These are phyloP conservation scores for Cenchrus americanus DNA, from an alignment of 176 grass and related monocot genomes.

Conservation along the genomic window DNA sequence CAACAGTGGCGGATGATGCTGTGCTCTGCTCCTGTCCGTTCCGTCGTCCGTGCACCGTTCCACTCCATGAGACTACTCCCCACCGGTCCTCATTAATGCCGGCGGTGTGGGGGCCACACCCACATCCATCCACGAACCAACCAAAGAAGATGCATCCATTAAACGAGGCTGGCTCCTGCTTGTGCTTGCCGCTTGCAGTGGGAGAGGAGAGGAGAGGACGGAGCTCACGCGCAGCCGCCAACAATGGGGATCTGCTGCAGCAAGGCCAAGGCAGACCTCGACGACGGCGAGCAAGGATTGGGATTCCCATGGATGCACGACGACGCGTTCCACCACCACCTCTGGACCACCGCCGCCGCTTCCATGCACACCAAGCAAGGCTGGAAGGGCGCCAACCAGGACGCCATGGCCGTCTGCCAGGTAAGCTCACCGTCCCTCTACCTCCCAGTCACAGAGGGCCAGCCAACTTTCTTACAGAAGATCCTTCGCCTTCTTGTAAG, in stretches of 20 bases:
- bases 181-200: not conserved
- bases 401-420: conserved; percentile 85
- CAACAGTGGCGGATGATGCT: no score
- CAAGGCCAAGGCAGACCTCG: conserved; percentile 54
- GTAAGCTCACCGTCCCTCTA: conserved; percentile 13
- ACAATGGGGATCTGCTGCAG: conserved; percentile 86
- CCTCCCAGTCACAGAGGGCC: no score
- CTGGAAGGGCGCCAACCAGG: conserved; percentile 93
- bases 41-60: no score
- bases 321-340: conserved; percentile 50
- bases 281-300: conserved; percentile 35
- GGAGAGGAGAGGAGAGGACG: no score
- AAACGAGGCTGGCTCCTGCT: conserved; percentile 6
- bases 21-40: no score
- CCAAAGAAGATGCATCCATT: not conserved
- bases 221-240: not conserved
- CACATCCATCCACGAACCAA: not conserved
- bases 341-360: conserved; percentile 47
- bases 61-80: not conserved
- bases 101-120: not conserved
- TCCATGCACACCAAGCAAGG: conserved; percentile 90
- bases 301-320: conserved; percentile 51
- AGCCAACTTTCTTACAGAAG: not conserved
- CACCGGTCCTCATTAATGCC: not conserved
- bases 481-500: not conserved